Evolutionary conservation across 352 stramenopile genomes (phyloP), one percentile per base, ranked within the genome.

Genomic region (Elongisporangium senticosum): DNA sequence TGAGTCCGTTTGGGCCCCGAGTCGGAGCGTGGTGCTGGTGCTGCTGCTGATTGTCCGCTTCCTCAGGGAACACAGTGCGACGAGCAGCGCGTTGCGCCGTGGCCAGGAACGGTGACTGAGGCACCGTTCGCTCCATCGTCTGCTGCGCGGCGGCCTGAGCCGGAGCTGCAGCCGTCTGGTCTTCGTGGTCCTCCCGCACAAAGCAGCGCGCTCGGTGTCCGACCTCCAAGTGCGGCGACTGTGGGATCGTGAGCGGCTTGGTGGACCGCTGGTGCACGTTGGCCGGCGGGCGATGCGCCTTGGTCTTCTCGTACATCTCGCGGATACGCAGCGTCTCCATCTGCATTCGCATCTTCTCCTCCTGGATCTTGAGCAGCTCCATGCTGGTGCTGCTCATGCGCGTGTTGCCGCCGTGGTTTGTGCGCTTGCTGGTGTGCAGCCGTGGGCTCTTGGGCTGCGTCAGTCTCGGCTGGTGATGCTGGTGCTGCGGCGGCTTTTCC

Each of bases 191-290:
- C 47, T 58, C 61, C 20, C 53, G 63, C 43, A 75, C 62, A 22
- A 70, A 58, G 24, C 74, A 73, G 26, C 83, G 72, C 28, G 71
- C 68, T 7, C 83, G 83, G 23, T 72, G 76, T n/a, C 76, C 77
- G 13, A 89, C 78, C 22, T 78, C 59, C 28, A 93, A 71, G 51
- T 80, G 74, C 22, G 83, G 83, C 13, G 83, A 88, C 55, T 87
- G 68, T 10, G 83, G 83, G 20, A 93, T 78, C 50, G 83, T 93
- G 24, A 93, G 78, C 64, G 90, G 80, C 64, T 90, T 90, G 3
- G 75, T 90, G 10, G 80, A 90, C 22, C 83, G 74, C 67, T 90
- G 79, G 53, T 89, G 79, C 7, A 93, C 79, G 55, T 90, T 90
- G 2, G 63, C 65, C 3, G 80, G 75, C 21, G 80, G 69, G 24